phyloP scores from a whole-genome alignment of 2,329 filamentous ascomycete genomes.

The Clonostachys chloroleuca region DNA sequence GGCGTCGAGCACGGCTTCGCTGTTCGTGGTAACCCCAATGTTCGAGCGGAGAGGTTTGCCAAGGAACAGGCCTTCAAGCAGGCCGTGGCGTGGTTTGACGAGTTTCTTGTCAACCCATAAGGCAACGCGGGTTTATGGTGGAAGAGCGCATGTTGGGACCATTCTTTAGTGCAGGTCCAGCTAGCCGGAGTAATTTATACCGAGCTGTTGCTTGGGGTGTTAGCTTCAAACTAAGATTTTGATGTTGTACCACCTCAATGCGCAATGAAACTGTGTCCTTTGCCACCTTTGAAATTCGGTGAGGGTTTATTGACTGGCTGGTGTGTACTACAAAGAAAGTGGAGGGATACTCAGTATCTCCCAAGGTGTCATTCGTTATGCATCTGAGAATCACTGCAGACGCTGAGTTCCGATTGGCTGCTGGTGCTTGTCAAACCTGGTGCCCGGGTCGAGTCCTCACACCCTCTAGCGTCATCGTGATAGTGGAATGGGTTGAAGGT shows the following conservation, averaged over 20 bases:
- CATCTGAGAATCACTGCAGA: too few relatives aligned
- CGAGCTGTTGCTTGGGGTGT: not conserved
- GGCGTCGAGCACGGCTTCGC: conserved; percentile 71
- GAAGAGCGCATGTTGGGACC: not conserved
- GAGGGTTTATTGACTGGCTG: too few relatives aligned
- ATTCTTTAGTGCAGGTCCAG: not conserved
- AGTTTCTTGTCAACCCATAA: conserved; percentile 20
- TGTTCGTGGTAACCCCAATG: conserved; percentile 56
- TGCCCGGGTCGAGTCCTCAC: too few relatives aligned
- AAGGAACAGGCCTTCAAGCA: conserved; percentile 78
- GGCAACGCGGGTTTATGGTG: not conserved
- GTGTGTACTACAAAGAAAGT: too few relatives aligned
- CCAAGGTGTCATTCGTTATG: too few relatives aligned
- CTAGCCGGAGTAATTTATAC: not conserved
- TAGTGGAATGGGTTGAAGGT: too few relatives aligned
- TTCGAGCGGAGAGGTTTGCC: conserved; percentile 54
- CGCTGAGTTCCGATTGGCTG: too few relatives aligned
- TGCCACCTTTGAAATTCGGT: not conserved
- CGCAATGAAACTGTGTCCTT: not conserved
- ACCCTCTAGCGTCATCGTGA: too few relatives aligned
- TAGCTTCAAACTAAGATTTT: not conserved
- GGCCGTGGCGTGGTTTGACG: conserved; percentile 71
- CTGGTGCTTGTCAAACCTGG: too few relatives aligned
- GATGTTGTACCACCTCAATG: not conserved
- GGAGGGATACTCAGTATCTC: too few relatives aligned